A percentile compares a stretch with the other conserved stretches of the same genome.
Evolutionary conservation across 1,139 yeast species (phyloP).

Genomic region (Suhomyces taliae): DNA sequence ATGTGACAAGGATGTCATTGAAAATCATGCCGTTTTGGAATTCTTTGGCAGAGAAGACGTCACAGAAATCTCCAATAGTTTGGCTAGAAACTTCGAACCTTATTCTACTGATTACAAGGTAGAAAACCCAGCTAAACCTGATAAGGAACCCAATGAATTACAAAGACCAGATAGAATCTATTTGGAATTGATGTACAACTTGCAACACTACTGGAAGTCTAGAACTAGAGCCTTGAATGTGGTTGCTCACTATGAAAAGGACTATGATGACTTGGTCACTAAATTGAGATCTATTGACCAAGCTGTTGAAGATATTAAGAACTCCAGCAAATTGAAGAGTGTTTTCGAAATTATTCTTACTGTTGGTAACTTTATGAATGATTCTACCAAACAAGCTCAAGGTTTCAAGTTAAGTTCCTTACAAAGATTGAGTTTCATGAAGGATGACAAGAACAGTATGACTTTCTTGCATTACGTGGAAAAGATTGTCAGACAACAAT

Average conservation of each 20-base stretch:
- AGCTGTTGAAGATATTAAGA: constrained; percentile 60
- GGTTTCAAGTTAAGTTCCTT: constrained; percentile 77
- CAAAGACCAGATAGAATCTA: constrained; percentile 77
- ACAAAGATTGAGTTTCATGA: constrained; percentile 73
- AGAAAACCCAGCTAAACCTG: constrained; percentile 50
- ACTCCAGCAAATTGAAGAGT: constrained; percentile 58
- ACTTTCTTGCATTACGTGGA: constrained; percentile 81
- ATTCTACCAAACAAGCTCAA: constrained; percentile 72
- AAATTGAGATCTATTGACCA: constrained; percentile 64
- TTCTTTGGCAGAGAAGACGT: constrained; percentile 70
- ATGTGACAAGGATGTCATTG: constrained; percentile 60
- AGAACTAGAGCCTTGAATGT: constrained; percentile 70
- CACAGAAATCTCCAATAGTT: constrained; percentile 59
- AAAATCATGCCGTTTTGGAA: constrained; percentile 64
- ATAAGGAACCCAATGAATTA: constrained; percentile 70
- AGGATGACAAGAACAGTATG: constrained; percentile 75
- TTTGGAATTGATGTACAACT: constrained; percentile 68
- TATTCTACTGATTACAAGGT: constrained; percentile 53
- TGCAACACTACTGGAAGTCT: constrained; percentile 80
- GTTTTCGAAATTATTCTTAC: constrained; percentile 77
- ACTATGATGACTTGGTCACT: constrained; percentile 62
- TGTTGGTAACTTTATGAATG: constrained; percentile 85
- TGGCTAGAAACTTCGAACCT: constrained; percentile 69
- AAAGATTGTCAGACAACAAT: constrained; percentile 63
- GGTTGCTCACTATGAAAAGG: constrained; percentile 63